phyloP scores from a whole-genome alignment of 108 stramenopile genomes.

The Aurantiochytrium sp. region DNA sequence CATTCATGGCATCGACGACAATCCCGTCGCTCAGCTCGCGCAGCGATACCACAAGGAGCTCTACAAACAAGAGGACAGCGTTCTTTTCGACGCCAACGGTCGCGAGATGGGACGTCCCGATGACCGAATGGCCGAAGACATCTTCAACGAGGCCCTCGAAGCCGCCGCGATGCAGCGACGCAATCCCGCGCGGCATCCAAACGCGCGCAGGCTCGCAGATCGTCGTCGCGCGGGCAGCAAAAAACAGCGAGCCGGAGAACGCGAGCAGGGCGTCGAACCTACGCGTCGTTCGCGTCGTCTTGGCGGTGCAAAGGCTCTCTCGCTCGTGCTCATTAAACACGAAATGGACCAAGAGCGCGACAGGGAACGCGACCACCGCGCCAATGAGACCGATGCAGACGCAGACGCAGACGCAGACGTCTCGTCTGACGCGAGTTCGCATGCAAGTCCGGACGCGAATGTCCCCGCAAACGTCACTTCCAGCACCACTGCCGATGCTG shows the following conservation, averaged over 20 bases:
- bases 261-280: neutral
- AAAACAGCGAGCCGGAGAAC: neutral
- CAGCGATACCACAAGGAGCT: constrained; percentile 28
- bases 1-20: constrained; percentile 76
- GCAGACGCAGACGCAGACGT: neutral
- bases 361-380: neutral
- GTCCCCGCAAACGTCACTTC: neutral
- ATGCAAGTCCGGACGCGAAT: neutral
- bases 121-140: constrained; percentile 35
- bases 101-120: constrained; percentile 7
- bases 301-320: neutral
- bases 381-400: neutral
- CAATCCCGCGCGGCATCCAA: neutral
- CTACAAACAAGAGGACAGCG: constrained; percentile 30
- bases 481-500: neutral
- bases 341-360: neutral
- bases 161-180: neutral
- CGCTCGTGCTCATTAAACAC: neutral
- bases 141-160: constrained; percentile 40
- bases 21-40: constrained; percentile 35
- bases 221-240: neutral
- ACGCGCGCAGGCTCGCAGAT: neutral
- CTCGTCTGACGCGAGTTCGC: neutral
- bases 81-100: constrained; percentile 30
- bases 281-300: neutral